phyloP scores from a whole-genome alignment of 73 alveolate species.

The Blepharisma japonicum region DNA sequence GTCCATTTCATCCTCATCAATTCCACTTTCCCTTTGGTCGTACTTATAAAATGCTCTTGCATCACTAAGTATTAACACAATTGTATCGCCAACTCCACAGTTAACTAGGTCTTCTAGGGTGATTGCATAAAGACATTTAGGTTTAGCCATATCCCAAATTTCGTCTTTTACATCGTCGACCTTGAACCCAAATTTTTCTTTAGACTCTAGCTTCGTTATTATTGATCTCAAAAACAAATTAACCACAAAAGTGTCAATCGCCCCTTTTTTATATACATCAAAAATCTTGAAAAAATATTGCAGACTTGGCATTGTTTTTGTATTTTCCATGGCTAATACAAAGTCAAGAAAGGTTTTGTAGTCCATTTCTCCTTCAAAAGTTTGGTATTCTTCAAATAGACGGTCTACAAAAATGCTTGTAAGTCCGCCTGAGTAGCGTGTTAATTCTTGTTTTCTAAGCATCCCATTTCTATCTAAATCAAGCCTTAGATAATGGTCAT shows the following conservation, averaged over 20 bases:
- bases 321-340: conserved; percentile 98
- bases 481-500: conserved; percentile 85
- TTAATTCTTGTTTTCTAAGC: conserved; percentile 83
- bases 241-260: conserved; percentile 89
- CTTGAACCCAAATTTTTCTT: conserved; percentile 80
- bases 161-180: conserved; percentile 94
- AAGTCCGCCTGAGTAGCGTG: conserved; percentile 80
- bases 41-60: conserved; percentile 98
- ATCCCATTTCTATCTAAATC: conserved; percentile 94
- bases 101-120: conserved; percentile 69
- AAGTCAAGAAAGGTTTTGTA: conserved; percentile 96
- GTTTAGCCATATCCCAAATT: conserved; percentile 94
- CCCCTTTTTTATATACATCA: conserved; percentile 84
- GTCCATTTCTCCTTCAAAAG: conserved; percentile 96
- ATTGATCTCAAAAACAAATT: conserved; percentile 90
- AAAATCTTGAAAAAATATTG: conserved; percentile 79
- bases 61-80: conserved; percentile 92
- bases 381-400: conserved; percentile 89
- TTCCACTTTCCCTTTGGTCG: conserved; percentile 96
- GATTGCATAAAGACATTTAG: conserved; percentile 73
- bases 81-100: conserved; percentile 84
- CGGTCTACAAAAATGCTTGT: conserved; percentile 90
- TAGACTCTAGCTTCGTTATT: conserved; percentile 66
- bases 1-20: conserved; percentile 75
- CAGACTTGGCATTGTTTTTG: conserved; percentile 79